phyloP scores from a whole-genome alignment of 2,329 filamentous ascomycete genomes.

The Orbilia ellipsospora region DNA sequence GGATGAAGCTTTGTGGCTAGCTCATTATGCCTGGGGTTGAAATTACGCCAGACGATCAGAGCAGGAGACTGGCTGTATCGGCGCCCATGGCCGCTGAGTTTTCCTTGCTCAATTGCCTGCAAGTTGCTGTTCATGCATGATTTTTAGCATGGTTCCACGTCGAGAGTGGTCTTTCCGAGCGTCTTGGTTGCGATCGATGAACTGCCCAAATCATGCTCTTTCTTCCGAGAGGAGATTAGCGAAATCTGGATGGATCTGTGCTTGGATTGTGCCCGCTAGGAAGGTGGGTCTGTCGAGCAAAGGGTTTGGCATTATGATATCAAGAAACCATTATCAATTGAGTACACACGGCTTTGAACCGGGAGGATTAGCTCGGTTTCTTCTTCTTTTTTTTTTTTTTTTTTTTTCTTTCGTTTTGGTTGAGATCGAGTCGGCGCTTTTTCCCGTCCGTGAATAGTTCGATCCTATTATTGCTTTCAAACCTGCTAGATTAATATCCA shows the following conservation, averaged over 20 bases:
- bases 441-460: constrained; percentile 26
- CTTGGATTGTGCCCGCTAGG: constrained; percentile 36
- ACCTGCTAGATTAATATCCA: no score
- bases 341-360: neutral
- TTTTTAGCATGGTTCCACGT: constrained; percentile 26
- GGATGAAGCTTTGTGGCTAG: neutral
- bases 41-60: constrained; percentile 50
- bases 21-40: constrained; percentile 7
- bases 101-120: constrained; percentile 34
- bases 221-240: constrained; percentile 47
- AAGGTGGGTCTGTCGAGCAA: constrained; percentile 37
- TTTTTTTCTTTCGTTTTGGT: neutral
- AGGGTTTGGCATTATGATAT: neutral
- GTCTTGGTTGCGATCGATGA: constrained; percentile 22
- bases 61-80: constrained; percentile 15
- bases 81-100: constrained; percentile 23
- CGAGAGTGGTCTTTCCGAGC: constrained; percentile 5
- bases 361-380: constrained; percentile 9
- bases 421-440: constrained; percentile 39
- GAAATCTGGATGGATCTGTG: constrained; percentile 44
- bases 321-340: neutral
- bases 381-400: no score
- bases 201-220: constrained; percentile 23
- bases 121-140: constrained; percentile 25
- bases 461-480: no score